These are phyloP conservation scores for Leccinellum luteum DNA, from an alignment of 768 basidiomycete species.

Conservation along the genomic window DNA sequence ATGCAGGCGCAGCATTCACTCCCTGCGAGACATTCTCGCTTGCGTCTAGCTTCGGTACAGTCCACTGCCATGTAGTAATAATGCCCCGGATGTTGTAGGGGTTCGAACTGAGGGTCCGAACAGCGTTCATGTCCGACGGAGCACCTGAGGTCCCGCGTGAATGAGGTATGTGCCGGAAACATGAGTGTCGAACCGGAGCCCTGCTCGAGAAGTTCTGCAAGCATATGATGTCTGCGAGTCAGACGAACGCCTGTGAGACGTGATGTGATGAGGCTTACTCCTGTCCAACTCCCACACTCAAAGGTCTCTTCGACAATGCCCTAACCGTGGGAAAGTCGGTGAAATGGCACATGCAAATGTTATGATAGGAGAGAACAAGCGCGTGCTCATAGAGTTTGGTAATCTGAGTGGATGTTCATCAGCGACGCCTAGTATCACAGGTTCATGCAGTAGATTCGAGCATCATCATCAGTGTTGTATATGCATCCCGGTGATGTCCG, in stretches of 20 bases:
- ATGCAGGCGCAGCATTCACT: too few relatives aligned
- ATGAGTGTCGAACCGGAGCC: constrained; percentile 62
- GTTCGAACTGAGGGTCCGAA: constrained; percentile 67
- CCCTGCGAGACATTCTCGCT: constrained; percentile 41
- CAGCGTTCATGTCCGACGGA: constrained; percentile 51
- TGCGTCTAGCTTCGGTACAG: constrained; percentile 75
- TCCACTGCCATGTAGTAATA: constrained; percentile 89
- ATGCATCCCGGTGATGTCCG: constrained; percentile 87
- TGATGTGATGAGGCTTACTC: constrained; percentile 55
- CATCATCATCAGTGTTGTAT: constrained; percentile 69
- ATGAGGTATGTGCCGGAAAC: constrained; percentile 58
- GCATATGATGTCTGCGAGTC: constrained; percentile 67
- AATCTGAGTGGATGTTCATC: constrained; percentile 49
- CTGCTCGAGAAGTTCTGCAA: constrained; percentile 75
- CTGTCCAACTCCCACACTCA: constrained; percentile 96
- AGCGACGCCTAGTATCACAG: too few relatives aligned
- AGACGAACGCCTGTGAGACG: not conserved
- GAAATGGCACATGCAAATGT: constrained; percentile 80
- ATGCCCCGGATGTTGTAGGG: constrained; percentile 81
- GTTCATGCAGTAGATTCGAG: constrained; percentile 75
- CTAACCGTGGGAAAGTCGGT: constrained; percentile 89
- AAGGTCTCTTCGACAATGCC: constrained; percentile 93
- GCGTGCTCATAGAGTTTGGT: constrained; percentile 80
- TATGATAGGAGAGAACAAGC: constrained; percentile 59
- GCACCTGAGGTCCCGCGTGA: constrained; percentile 28